Conservation (phyloP, 2,329 filamentous ascomycete species). For the Dothidotthia symphoricarpi region DNA sequence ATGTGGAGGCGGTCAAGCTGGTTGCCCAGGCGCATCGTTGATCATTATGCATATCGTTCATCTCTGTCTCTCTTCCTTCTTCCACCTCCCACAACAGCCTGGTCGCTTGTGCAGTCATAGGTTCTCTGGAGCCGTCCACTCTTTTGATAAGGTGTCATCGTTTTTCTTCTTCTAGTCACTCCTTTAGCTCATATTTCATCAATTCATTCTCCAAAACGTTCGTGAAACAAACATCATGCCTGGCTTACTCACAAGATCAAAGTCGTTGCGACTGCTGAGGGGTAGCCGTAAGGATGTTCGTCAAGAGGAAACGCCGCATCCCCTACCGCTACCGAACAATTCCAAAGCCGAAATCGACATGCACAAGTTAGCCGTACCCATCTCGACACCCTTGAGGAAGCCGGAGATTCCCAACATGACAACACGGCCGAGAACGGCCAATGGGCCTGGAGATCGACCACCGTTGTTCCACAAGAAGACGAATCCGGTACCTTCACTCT, state of each 20-base stretch:
- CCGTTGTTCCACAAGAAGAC: constrained; percentile 40
- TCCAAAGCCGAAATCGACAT: constrained; percentile 30
- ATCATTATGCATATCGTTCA: constrained; percentile 21
- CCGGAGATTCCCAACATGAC: constrained; percentile 32
- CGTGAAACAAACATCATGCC: constrained; percentile 43
- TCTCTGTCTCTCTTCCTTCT: constrained; percentile 17
- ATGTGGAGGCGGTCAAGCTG: constrained; percentile 25
- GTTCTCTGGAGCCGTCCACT: constrained; percentile 44
- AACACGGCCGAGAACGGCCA: constrained; percentile 37
- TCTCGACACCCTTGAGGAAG: constrained; percentile 23
- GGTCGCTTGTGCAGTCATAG: constrained; percentile 25
- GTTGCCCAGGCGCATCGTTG: constrained; percentile 24
- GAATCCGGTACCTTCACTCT: constrained; percentile 23
- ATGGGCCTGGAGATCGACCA: constrained; percentile 34
- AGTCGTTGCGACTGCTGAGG: constrained; percentile 38
- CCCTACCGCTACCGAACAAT: constrained; percentile 24
- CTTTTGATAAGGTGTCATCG: constrained; percentile 28
- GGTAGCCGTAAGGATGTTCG: constrained; percentile 32
- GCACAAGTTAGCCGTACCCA: constrained; percentile 33
- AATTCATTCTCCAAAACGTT: constrained; percentile 35
- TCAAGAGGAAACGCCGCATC: constrained; percentile 23
- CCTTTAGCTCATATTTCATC: constrained; percentile 20
- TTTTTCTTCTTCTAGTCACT: constrained; percentile 20
- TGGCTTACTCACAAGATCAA: constrained; percentile 40
- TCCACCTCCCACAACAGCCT: constrained; percentile 19